phyloP scores from a whole-genome alignment of 331 rosid species.

The Cucumis variabilis region DNA sequence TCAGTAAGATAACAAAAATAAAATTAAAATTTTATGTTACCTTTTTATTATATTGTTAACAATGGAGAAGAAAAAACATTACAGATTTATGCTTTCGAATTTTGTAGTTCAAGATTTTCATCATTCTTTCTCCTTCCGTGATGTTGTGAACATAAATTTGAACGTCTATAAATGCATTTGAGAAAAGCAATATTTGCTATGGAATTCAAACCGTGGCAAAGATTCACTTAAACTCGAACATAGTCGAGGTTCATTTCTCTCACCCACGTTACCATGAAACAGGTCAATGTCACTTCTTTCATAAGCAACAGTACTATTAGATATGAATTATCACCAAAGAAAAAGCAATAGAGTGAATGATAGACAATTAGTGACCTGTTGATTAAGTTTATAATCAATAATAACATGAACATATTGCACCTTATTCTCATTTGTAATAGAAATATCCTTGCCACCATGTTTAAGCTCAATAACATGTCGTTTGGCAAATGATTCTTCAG shows the following conservation, averaged over 20 bases:
- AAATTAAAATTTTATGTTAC: not conserved
- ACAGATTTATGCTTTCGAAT: constrained; percentile 26
- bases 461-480: constrained; percentile 79
- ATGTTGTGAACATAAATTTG: no score
- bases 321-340: no score
- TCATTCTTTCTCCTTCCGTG: constrained; percentile 12
- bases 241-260: no score
- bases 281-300: no score
- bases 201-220: no score
- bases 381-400: constrained; percentile 95
- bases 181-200: no score
- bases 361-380: constrained; percentile 34
- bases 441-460: constrained; percentile 48
- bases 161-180: no score
- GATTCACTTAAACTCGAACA: no score
- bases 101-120: constrained; percentile 25
- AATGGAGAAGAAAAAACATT: constrained; percentile 11
- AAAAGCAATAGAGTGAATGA: no score
- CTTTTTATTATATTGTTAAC: not conserved
- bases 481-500: constrained; percentile 92
- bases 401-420: constrained; percentile 98
- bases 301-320: no score
- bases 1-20: not conserved
- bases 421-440: constrained; percentile 85
- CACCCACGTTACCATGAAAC: no score